Evolutionary conservation across 768 basidiomycete species (phyloP).

Genomic region (Rhizopogon vesiculosus): DNA sequence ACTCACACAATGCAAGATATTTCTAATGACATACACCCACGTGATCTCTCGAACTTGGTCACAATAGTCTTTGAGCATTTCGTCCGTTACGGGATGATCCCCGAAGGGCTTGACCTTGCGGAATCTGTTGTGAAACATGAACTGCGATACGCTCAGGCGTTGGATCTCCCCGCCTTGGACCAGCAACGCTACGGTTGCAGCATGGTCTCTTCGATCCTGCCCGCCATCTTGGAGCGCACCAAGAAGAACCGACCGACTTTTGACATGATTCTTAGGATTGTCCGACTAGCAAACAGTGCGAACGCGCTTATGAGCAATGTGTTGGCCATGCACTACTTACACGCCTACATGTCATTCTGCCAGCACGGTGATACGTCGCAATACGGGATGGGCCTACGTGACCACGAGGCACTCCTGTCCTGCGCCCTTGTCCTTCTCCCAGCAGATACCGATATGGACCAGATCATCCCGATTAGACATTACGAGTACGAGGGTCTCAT

Average conservation of each 20-base stretch:
- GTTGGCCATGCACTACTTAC: constrained; percentile 36
- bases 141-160: neutral
- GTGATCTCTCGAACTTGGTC: neutral
- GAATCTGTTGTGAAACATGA: constrained; percentile 4
- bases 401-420: constrained; percentile 42
- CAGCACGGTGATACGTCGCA: constrained; percentile 17
- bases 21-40: neutral
- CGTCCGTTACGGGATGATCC: constrained; percentile 13
- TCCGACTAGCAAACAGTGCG: neutral
- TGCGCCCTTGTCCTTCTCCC: constrained; percentile 30
- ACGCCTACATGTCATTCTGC: constrained; percentile 40
- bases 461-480: constrained; percentile 12
- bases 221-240: neutral
- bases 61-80: constrained; percentile 2
- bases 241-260: constrained; percentile 15
- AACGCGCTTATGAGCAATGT: neutral
- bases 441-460: constrained; percentile 9
- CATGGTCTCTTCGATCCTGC: neutral
- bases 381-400: constrained; percentile 28
- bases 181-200: neutral
- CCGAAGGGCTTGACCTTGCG: constrained; percentile 21
- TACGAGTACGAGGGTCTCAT: constrained; percentile 37
- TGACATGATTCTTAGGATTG: constrained; percentile 25
- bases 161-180: neutral
- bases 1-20: constrained; percentile 8